Evolutionary conservation across 768 basidiomycete species (phyloP), one percentile per base, ranked within the genome.

Genomic region (Hygrocybe coccinea): DNA sequence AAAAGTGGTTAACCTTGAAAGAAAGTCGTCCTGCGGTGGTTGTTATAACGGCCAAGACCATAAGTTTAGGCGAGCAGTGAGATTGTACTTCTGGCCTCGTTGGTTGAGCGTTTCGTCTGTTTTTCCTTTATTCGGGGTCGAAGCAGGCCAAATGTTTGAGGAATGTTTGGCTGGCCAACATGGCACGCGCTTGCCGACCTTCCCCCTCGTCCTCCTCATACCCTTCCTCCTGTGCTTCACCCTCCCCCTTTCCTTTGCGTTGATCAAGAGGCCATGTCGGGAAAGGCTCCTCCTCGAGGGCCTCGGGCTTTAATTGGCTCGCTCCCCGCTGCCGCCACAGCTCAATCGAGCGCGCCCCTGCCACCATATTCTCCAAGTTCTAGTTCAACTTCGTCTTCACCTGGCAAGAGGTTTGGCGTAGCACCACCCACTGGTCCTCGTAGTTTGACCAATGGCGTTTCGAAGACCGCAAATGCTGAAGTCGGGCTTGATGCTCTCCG

Each of bases 251-350:
- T 35, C 29, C 56, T 45, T 46, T 56, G 44, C 50, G 52, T 62
- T 60, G 43, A 57, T 22, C n/a, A 56, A 48, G 55, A 24, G 29
- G 45, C 54, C 56, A 87, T 89, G 87, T 87, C 87, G 70, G 86
- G 87, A 66, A 88, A 85, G 74, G 83, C 81, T 50, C 87, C 87
- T 62, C 87, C 87, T 60, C 79, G 76, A 61, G 87, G 87, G 54
- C 87, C 87, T 45, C 74, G 87, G 57, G 87, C 87, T 44, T 75
- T 90, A 57, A 64, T 82, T 58, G 80, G 79, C 56, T 61, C 78
- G n/a, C 62, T 74, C 10, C 73, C 75, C 14, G 65, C 74, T 47
- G 52, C 68, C 53, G 60, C 74, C 55, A 61, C 76, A 22, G 65
- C 68, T 43, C 66, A 71, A 11, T 65, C 76, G 57, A 58, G 68